phyloP scores from a whole-genome alignment of 306 rosid species.

The Vicia sativa region DNA sequence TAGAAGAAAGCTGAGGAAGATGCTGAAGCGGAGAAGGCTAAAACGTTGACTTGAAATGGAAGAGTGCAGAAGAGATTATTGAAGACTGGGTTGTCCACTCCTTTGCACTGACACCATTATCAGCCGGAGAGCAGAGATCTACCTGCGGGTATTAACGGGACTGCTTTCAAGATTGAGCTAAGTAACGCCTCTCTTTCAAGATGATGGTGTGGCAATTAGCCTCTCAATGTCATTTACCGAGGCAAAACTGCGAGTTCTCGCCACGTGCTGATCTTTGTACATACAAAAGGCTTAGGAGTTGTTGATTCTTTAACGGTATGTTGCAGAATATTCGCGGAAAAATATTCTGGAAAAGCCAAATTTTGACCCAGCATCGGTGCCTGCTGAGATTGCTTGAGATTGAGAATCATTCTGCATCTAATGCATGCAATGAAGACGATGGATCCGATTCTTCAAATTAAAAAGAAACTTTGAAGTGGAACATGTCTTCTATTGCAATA shows the following conservation, averaged over 20 bases:
- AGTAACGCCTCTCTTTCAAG: slow-evolving; percentile 28
- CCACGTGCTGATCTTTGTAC: slow-evolving; percentile 33
- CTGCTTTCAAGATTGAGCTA: slow-evolving; percentile 41
- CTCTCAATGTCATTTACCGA: slow-evolving; percentile 30
- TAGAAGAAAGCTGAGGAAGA: slow-evolving; percentile 86
- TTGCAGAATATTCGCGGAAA: slow-evolving; percentile 27
- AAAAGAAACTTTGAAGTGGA: slow-evolving; percentile 40
- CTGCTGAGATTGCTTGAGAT: slow-evolving; percentile 17
- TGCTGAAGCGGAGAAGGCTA: slow-evolving; percentile 88
- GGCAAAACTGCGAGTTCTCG: slow-evolving; percentile 29
- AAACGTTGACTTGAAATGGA: slow-evolving; percentile 63
- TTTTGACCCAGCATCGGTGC: slow-evolving; percentile 33
- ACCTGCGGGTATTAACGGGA: slow-evolving; percentile 41
- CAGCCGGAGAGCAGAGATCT: slow-evolving; percentile 43
- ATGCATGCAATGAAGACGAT: slow-evolving; percentile 39
- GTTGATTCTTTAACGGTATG: slow-evolving; percentile 35
- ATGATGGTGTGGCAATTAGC: slow-evolving; percentile 33
- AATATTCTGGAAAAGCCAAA: slow-evolving; percentile 41
- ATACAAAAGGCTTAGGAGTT: slow-evolving; percentile 35
- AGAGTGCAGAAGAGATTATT: slow-evolving; percentile 53
- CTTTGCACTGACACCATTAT: slow-evolving; percentile 47
- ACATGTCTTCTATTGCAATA: slow-evolving; percentile 40
- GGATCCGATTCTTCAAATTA: slow-evolving; percentile 39
- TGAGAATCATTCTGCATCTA: slow-evolving; percentile 38
- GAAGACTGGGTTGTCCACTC: slow-evolving; percentile 46